Conservation (phyloP, 805 yeast species). For the Kuraishia floccosa region DNA sequence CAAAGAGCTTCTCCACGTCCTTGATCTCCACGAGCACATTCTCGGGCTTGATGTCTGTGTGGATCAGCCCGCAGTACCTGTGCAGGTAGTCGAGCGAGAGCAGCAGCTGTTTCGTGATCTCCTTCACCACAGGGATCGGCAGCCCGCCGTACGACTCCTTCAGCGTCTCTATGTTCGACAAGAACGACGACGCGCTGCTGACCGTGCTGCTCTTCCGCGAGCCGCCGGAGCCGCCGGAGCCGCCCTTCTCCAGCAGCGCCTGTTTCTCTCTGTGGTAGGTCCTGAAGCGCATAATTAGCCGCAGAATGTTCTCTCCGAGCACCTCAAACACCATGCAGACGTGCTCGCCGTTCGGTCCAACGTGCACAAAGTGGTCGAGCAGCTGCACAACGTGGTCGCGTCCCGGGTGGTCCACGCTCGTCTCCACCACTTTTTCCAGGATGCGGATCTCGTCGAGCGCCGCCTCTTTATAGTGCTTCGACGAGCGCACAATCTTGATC, state of each 20-base stretch:
- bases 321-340: conserved; percentile 60
- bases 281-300: conserved; percentile 35
- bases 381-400: conserved; percentile 38
- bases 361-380: conserved; percentile 41
- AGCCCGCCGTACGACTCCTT: conserved; percentile 38
- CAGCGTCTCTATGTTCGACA: conserved; percentile 13
- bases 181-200: conserved; percentile 2
- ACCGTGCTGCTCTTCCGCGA: background rate
- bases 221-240: background rate
- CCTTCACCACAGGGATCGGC: conserved; percentile 42
- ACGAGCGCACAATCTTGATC: conserved; percentile 47
- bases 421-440: conserved; percentile 21
- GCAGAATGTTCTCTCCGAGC: conserved; percentile 47
- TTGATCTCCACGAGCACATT: conserved; percentile 47
- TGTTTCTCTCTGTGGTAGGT: conserved; percentile 20
- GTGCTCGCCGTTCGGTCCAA: conserved; percentile 55
- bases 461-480: conserved; percentile 44
- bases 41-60: conserved; percentile 71
- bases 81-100: conserved; percentile 48
- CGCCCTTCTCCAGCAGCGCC: conserved; percentile 9
- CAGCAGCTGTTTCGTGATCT: conserved; percentile 43
- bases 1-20: conserved; percentile 40
- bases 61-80: conserved; percentile 52
- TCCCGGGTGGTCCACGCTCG: conserved; percentile 32
- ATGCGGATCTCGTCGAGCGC: conserved; percentile 52